Evolutionary conservation across 441 rosid genomes (phyloP), one percentile per base, ranked within the genome.

Genomic region (Sinapis alba): DNA sequence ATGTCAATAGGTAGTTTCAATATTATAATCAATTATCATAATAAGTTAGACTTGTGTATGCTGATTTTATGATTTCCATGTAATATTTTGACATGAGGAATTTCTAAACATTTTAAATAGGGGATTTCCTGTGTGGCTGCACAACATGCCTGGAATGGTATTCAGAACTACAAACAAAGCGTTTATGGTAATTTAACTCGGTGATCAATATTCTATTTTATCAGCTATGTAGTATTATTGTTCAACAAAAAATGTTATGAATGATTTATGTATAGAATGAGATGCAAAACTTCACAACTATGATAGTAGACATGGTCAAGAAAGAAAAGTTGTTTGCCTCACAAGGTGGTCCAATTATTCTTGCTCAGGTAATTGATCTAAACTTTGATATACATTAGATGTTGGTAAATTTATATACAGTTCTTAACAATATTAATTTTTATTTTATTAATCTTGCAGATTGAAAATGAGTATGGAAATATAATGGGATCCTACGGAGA

Each of bases 401-500:
- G 18, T 71, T 62, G 4, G 27, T 47, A 61, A 32, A 24, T 12
- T 27, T 43, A 28, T 45, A 7, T 9, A 36, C 5, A 7, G 18
- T 11, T 61, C 15, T 61, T 30, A 30, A 0, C 12, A 9, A 53
- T 20, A 18, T 20, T 6, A 6, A 1, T n/a, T 38, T 13, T 38
- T 2, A 15, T 59, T 3, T 32, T 67, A 16, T 24, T 28, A n/a
- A 20, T 5, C 0, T 56, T 21, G 27, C 60, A 88, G 96, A 90
- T 93, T 21, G 97, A 93, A 73, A 91, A 93, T 65, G 96, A 93
- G 34, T 90, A 88, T 16, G 89, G 89, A 13, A 85, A n/a, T n/a
- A n/a, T n/a, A n/a, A n/a, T n/a, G n/a, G n/a, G n/a, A n/a, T n/a
- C n/a, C n/a, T n/a, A n/a, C n/a, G n/a, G n/a, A n/a, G n/a, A n/a